Conservation (phyloP, 2,329 filamentous ascomycete genomes). For the Fusarium brevicatenulatum region DNA sequence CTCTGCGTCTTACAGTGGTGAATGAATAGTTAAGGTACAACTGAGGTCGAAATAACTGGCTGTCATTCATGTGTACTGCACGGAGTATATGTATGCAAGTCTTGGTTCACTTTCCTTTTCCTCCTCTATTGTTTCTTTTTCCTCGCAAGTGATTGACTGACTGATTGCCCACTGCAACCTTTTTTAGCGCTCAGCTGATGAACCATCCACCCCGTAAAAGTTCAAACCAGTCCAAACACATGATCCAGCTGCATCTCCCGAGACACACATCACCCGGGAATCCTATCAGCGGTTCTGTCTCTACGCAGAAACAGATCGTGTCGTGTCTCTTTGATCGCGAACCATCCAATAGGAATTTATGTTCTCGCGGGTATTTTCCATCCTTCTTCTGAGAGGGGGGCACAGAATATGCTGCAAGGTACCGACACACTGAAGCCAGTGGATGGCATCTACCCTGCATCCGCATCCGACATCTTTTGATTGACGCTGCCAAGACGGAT, state of each 20-base stretch:
- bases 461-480: not conserved
- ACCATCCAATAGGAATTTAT: not conserved
- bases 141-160: not conserved
- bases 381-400: not conserved
- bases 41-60: not conserved
- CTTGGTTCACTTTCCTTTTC: not conserved
- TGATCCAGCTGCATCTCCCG: constrained; percentile 16
- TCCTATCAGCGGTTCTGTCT: not conserved
- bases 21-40: not conserved
- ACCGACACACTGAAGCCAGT: not conserved
- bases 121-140: not conserved
- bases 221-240: not conserved
- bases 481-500: not conserved
- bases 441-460: constrained; percentile 17
- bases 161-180: not conserved
- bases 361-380: not conserved
- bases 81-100: not conserved
- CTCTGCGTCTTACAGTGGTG: not conserved
- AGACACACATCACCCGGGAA: constrained; percentile 14
- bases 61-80: not conserved
- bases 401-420: constrained; percentile 10
- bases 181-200: not conserved
- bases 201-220: not conserved
- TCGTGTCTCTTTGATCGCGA: not conserved
- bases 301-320: not conserved